Evolutionary conservation across 495 filamentous ascomycete genomes (phyloP).

Genomic region (Hypoxylon fuscum): DNA sequence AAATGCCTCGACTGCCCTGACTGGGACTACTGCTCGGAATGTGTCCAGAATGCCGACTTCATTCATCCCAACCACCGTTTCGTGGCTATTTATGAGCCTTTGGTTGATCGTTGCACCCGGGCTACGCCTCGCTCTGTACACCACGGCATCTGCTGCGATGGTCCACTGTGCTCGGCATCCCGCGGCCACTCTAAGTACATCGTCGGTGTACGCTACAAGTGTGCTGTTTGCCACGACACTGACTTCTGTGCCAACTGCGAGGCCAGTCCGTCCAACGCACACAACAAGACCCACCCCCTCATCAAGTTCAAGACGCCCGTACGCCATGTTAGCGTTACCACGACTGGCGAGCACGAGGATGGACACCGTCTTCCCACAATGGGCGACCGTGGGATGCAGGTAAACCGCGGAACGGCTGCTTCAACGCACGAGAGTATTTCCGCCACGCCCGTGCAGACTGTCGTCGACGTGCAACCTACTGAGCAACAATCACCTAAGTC

Average conservation of each 20-base stretch:
- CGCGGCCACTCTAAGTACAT: slow-evolving; percentile 70
- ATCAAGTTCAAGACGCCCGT: slow-evolving; percentile 98
- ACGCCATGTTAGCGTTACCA: slow-evolving; percentile 87
- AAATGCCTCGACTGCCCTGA: slow-evolving; percentile 98
- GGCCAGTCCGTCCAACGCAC: slow-evolving; percentile 79
- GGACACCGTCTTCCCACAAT: slow-evolving; percentile 67
- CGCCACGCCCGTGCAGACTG: slow-evolving; percentile 73
- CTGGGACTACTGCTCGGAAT: slow-evolving; percentile 94
- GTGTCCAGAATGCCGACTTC: slow-evolving; percentile 68
- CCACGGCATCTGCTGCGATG: slow-evolving; percentile 92
- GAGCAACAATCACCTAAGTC: slow-evolving; percentile 39
- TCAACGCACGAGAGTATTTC: slow-evolving; percentile 59
- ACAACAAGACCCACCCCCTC: slow-evolving; percentile 94
- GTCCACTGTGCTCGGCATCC: slow-evolving; percentile 80
- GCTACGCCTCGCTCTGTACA: slow-evolving; percentile 64
- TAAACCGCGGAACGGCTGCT: slow-evolving; percentile 52
- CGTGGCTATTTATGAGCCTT: slow-evolving; percentile 82
- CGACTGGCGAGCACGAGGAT: slow-evolving; percentile 75
- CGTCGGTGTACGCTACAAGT: slow-evolving; percentile 90
- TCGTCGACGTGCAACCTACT: slow-evolving; percentile 73
- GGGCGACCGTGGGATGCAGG: slow-evolving; percentile 64
- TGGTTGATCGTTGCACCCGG: slow-evolving; percentile 60
- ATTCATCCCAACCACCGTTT: slow-evolving; percentile 90
- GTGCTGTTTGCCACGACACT: slow-evolving; percentile 93
- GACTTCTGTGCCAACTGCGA: slow-evolving; percentile 98